These are phyloP conservation scores for Cubamyces lactineus DNA, from an alignment of 768 basidiomycete species.

Conservation along the genomic window DNA sequence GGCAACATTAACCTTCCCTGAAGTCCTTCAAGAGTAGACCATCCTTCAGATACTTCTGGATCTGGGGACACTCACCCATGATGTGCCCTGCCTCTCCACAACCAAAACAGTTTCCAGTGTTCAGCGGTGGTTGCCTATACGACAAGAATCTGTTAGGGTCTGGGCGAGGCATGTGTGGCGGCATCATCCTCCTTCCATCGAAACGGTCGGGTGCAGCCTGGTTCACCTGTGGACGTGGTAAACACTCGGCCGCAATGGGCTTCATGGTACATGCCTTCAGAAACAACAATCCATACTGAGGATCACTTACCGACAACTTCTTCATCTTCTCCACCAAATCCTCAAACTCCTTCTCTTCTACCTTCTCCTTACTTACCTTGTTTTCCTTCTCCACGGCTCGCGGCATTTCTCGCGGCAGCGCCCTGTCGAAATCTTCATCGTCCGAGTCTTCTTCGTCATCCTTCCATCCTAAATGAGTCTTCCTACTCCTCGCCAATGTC, in stretches of 20 bases:
- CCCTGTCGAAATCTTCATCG: constrained; percentile 1
- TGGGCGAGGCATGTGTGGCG: constrained; percentile 6
- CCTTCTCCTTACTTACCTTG: not conserved
- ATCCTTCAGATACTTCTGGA: constrained; percentile 7
- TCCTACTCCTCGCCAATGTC: too few species aligned
- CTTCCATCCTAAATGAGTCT: too few species aligned
- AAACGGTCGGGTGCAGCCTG: not conserved
- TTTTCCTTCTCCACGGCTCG: not conserved
- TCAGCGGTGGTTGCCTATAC: not conserved
- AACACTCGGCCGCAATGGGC: not conserved
- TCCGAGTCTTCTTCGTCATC: not conserved
- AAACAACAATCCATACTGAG: constrained; percentile 3
- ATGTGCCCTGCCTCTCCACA: constrained; percentile 15
- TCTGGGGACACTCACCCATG: constrained; percentile 3
- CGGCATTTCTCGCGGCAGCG: constrained; percentile 1
- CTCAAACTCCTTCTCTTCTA: constrained; percentile 5
- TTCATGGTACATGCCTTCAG: not conserved
- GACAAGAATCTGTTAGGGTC: not conserved
- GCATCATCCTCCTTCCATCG: not conserved
- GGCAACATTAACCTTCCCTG: not conserved
- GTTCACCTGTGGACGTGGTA: not conserved
- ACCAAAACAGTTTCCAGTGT: constrained; percentile 11
- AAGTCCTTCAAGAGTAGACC: constrained; percentile 13
- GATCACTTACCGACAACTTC: constrained; percentile 8
- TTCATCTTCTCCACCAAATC: constrained; percentile 7